These are phyloP conservation scores for Eucalyptus globulus DNA, from an alignment of 345 rosid species.

Conservation along the genomic window DNA sequence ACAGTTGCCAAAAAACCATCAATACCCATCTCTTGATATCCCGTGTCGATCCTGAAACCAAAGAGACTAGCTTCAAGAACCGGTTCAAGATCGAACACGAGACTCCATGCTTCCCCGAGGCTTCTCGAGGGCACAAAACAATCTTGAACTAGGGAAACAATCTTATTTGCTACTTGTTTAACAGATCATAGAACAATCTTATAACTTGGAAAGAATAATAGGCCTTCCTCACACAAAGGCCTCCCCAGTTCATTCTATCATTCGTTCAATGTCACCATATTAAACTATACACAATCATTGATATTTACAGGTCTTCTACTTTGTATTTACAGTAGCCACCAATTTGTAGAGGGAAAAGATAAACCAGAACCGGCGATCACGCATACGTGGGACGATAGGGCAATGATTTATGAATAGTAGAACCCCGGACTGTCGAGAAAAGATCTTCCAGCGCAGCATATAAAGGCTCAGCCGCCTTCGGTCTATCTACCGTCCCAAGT, in stretches of 20 bases:
- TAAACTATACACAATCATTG: not conserved
- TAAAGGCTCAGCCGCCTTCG: slow-evolving; percentile 87
- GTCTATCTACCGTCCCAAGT: slow-evolving; percentile 71
- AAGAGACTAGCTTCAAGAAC: not conserved
- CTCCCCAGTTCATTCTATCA: not conserved
- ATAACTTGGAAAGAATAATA: not conserved
- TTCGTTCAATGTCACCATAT: not conserved
- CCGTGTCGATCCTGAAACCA: not conserved
- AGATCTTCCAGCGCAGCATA: slow-evolving; percentile 62
- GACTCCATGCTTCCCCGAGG: not conserved
- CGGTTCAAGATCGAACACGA: not conserved
- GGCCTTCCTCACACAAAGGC: not conserved
- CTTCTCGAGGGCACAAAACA: not conserved
- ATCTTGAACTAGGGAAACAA: not conserved
- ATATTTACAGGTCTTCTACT: not conserved
- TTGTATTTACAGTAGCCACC: not conserved
- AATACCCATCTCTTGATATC: not conserved
- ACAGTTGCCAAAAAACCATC: not conserved
- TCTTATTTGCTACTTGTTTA: not conserved
- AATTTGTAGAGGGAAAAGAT: not conserved
- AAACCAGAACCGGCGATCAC: not conserved
- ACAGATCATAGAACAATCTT: not conserved
- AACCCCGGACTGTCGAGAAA: slow-evolving; percentile 12
- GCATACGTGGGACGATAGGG: slow-evolving; percentile 7
- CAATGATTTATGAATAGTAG: not conserved